Percentiles rank a stretch among this genome's conserved stretches.
These are phyloP conservation scores for Gossypium raimondii DNA, from an alignment of 345 rosid species.

Conservation along the genomic window DNA sequence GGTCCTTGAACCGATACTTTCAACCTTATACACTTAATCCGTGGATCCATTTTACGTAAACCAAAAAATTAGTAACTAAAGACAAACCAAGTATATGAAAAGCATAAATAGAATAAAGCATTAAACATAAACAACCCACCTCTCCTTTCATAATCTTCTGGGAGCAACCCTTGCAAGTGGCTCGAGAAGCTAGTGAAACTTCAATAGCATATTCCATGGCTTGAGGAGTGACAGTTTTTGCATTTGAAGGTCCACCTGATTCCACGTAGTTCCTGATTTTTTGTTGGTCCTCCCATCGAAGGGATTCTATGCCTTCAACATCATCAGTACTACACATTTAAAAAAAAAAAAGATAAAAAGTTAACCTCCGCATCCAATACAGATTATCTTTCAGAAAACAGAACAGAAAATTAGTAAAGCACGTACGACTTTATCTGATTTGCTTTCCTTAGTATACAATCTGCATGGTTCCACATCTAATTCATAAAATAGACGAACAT, in stretches of 20 bases:
- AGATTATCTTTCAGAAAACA: neutral
- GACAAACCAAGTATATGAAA: neutral
- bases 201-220: slow-evolving; percentile 57
- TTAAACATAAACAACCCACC: slow-evolving; percentile 37
- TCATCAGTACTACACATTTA: slow-evolving; percentile 58
- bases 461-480: slow-evolving; percentile 91
- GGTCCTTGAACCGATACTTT: neutral
- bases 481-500: slow-evolving; percentile 13
- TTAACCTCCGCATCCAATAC: slow-evolving; percentile 1
- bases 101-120: neutral
- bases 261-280: slow-evolving; percentile 65
- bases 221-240: slow-evolving; percentile 15
- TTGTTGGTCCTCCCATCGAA: slow-evolving; percentile 97
- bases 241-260: slow-evolving; percentile 22
- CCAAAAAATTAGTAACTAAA: neutral
- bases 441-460: slow-evolving; percentile 67
- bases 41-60: neutral
- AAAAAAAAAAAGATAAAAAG: neutral
- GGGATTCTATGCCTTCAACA: slow-evolving; percentile 80
- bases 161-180: slow-evolving; percentile 63
- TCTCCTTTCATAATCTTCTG: slow-evolving; percentile 83
- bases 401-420: slow-evolving; percentile 3
- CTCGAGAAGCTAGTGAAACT: slow-evolving; percentile 79
- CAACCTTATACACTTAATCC: neutral
- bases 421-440: slow-evolving; percentile 77